Percentiles rank a stretch among this genome's conserved stretches.
phyloP scores from a whole-genome alignment of 2,329 filamentous ascomycete genomes.

The Aspergillus ochraceus region DNA sequence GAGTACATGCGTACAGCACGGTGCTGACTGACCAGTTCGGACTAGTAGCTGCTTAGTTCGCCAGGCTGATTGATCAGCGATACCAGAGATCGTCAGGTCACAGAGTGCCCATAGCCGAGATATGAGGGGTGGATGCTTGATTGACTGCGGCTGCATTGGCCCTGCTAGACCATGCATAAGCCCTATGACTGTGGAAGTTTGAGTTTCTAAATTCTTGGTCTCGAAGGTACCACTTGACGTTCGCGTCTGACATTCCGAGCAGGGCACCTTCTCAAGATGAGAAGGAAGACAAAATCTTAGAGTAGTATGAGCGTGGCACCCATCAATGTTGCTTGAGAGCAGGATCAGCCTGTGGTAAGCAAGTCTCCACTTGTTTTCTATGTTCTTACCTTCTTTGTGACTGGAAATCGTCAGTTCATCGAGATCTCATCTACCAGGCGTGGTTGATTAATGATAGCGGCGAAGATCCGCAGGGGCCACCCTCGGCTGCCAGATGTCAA shows the following conservation, averaged over 20 bases:
- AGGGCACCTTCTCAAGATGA: not conserved
- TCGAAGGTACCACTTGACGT: not conserved
- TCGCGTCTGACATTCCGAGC: not conserved
- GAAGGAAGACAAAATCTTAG: not conserved
- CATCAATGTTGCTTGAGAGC: not conserved
- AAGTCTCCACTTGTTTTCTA: not conserved
- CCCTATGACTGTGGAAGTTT: not conserved
- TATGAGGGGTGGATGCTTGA: not conserved
- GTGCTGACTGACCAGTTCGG: not conserved
- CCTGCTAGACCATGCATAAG: not conserved
- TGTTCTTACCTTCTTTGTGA: not conserved
- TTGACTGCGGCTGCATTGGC: not conserved
- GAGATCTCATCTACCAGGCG: not conserved
- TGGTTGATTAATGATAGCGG: not conserved
- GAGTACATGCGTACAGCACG: not conserved
- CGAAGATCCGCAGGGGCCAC: not conserved
- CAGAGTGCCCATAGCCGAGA: not conserved
- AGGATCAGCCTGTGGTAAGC: not conserved
- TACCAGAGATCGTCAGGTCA: not conserved
- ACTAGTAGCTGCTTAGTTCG: not conserved
- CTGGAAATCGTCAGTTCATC: not conserved
- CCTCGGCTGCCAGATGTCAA: not conserved
- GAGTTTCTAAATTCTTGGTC: not conserved
- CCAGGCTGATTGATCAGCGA: not conserved
- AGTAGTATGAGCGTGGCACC: not conserved